Evolutionary conservation across 768 basidiomycete genomes (phyloP).

Genomic region (Termitomyces sp.): DNA sequence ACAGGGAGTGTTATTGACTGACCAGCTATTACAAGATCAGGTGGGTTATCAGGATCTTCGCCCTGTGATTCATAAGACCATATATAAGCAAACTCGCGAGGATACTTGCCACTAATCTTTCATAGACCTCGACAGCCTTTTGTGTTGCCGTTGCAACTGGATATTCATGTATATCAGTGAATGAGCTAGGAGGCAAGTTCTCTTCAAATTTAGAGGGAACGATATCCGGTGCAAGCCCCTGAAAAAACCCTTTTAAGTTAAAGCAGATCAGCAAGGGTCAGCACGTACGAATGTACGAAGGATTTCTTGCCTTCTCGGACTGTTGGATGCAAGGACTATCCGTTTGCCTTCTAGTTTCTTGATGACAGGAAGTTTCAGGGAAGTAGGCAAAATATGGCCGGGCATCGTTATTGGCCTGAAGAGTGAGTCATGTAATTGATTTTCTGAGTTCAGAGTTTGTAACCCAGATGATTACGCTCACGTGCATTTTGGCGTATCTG

Average conservation of each 20-base stretch:
- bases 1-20: not conserved
- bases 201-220: slow-evolving; percentile 64
- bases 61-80: slow-evolving; percentile 22
- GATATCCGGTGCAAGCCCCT: slow-evolving; percentile 37
- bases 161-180: slow-evolving; percentile 68
- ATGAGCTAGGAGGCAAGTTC: slow-evolving; percentile 59
- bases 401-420: slow-evolving; percentile 17
- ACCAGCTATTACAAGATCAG: slow-evolving; percentile 81
- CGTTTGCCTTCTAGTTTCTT: slow-evolving; percentile 71
- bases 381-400: slow-evolving; percentile 56
- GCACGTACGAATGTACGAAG: slow-evolving; percentile 66
- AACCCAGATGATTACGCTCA: too few species aligned
- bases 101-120: slow-evolving; percentile 60
- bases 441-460: too few species aligned
- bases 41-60: slow-evolving; percentile 58
- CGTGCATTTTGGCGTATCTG: too few species aligned
- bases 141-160: slow-evolving; percentile 70
- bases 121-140: slow-evolving; percentile 85
- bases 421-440: not conserved
- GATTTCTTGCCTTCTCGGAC: slow-evolving; percentile 81
- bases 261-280: not conserved
- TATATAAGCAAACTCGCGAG: not conserved
- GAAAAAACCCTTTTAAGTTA: not conserved
- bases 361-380: slow-evolving; percentile 53
- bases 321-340: slow-evolving; percentile 81